Evolutionary conservation across 768 basidiomycete genomes (phyloP).

Genomic region (Boletellus emodensis): DNA sequence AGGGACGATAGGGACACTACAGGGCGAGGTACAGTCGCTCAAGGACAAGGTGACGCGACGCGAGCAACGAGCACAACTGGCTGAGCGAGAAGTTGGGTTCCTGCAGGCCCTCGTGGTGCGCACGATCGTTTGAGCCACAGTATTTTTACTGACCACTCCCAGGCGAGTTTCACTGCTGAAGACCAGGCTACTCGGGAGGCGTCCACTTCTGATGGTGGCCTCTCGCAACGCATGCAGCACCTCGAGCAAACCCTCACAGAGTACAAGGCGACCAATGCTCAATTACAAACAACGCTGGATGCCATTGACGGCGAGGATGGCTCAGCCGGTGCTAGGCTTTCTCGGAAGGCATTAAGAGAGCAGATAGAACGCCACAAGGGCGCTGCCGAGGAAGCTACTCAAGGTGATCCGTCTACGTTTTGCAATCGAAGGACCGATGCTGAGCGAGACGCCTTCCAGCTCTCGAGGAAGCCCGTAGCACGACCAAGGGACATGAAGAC

Average conservation of each 20-base stretch:
- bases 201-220: slow-evolving; percentile 27
- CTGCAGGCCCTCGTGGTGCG: slow-evolving; percentile 63
- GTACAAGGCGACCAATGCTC: slow-evolving; percentile 47
- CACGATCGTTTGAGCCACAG: slow-evolving; percentile 4
- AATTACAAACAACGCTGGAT: slow-evolving; percentile 48
- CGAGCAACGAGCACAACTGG: slow-evolving; percentile 39
- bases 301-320: slow-evolving; percentile 36
- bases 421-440: not conserved
- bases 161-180: slow-evolving; percentile 67
- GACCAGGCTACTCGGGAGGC: slow-evolving; percentile 37
- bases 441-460: slow-evolving; percentile 31
- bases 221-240: slow-evolving; percentile 44
- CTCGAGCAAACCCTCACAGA: slow-evolving; percentile 54
- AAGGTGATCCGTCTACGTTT: slow-evolving; percentile 32
- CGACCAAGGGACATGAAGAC: slow-evolving; percentile 38
- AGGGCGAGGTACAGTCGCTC: slow-evolving; percentile 35
- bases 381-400: slow-evolving; percentile 35
- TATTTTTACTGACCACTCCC: not conserved
- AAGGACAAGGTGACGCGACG: slow-evolving; percentile 37
- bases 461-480: slow-evolving; percentile 38
- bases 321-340: slow-evolving; percentile 15
- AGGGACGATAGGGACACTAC: slow-evolving; percentile 30
- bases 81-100: slow-evolving; percentile 64
- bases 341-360: slow-evolving; percentile 38
- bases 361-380: slow-evolving; percentile 37